A percentile compares a stretch with the other conserved stretches of the same genome.
Conservation (phyloP, 2,329 filamentous ascomycete genomes). For the Clonostachys sp. region DNA sequence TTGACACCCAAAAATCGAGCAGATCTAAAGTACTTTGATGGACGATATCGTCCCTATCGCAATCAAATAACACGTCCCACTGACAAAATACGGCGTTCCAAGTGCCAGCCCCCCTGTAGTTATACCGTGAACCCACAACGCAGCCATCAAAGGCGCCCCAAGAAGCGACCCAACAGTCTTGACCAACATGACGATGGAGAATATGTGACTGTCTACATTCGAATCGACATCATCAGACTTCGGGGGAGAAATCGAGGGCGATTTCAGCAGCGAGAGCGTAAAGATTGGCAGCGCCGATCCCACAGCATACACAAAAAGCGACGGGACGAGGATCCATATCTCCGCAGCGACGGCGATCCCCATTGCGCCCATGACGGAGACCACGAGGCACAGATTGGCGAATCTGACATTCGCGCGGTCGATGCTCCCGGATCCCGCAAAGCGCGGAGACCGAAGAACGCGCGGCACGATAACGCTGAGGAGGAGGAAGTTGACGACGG, state of each 20-base stretch:
- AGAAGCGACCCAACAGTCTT: slow-evolving; percentile 42
- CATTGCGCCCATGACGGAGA: slow-evolving; percentile 15
- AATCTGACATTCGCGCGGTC: not conserved
- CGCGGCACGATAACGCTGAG: slow-evolving; percentile 34
- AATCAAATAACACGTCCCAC: not conserved
- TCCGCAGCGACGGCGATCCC: slow-evolving; percentile 31
- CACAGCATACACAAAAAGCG: slow-evolving; percentile 39
- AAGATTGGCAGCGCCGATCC: slow-evolving; percentile 45
- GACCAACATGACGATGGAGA: slow-evolving; percentile 46
- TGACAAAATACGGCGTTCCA: not conserved
- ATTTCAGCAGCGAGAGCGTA: slow-evolving; percentile 41
- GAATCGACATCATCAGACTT: not conserved
- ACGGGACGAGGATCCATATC: slow-evolving; percentile 33
- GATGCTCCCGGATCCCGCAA: not conserved
- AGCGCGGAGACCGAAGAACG: slow-evolving; percentile 25
- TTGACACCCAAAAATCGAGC: not conserved
- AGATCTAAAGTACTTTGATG: too few relatives aligned
- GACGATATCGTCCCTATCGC: not conserved
- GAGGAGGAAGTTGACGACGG: slow-evolving; percentile 39
- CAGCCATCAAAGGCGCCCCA: slow-evolving; percentile 40
- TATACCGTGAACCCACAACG: slow-evolving; percentile 40
- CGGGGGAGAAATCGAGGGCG: slow-evolving; percentile 23
- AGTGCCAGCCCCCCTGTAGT: slow-evolving; percentile 16
- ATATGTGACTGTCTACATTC: slow-evolving; percentile 33
- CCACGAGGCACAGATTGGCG: not conserved